These are phyloP conservation scores for Xerophyta viscosa DNA, from an alignment of 106 monocot species.

Conservation along the genomic window DNA sequence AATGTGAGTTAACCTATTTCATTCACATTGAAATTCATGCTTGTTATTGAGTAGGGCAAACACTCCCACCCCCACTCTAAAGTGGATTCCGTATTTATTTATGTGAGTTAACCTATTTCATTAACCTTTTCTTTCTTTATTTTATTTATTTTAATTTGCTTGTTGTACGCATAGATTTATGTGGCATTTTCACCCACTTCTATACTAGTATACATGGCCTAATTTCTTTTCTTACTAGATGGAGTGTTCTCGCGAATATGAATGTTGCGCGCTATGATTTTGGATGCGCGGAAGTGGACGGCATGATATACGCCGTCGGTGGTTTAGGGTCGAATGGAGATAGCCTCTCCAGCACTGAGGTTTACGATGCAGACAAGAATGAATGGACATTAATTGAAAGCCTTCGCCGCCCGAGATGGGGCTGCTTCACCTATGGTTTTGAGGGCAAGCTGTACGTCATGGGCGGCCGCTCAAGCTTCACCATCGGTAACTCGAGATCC, in stretches of 20 bases:
- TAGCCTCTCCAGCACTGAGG: conserved; percentile 58
- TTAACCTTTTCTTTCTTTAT: too few relatives aligned
- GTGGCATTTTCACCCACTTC: too few relatives aligned
- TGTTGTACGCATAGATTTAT: too few relatives aligned
- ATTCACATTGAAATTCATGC: too few relatives aligned
- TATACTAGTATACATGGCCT: too few relatives aligned
- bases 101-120: too few relatives aligned
- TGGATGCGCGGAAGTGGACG: conserved; percentile 62
- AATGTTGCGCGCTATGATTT: conserved; percentile 70
- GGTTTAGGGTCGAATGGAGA: conserved; percentile 64
- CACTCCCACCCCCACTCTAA: too few relatives aligned
- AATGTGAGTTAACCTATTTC: too few relatives aligned
- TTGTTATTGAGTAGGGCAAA: too few relatives aligned
- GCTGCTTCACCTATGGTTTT: conserved; percentile 62
- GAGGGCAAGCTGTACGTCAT: conserved; percentile 65
- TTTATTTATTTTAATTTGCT: too few relatives aligned
- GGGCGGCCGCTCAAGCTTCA: conserved; percentile 80
- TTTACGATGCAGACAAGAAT: conserved; percentile 50
- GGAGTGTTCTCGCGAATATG: conserved; percentile 67
- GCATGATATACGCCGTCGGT: conserved; percentile 53
- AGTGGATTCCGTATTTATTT: too few relatives aligned
- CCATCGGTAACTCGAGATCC: conserved; percentile 60
- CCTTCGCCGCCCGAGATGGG: conserved; percentile 72
- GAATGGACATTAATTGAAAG: conserved; percentile 52
- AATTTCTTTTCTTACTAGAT: conserved; percentile 24